Evolutionary conservation across 2,329 filamentous ascomycete genomes (phyloP), one percentile per base, ranked within the genome.

Genomic region (Alternaria triticimaculans): DNA sequence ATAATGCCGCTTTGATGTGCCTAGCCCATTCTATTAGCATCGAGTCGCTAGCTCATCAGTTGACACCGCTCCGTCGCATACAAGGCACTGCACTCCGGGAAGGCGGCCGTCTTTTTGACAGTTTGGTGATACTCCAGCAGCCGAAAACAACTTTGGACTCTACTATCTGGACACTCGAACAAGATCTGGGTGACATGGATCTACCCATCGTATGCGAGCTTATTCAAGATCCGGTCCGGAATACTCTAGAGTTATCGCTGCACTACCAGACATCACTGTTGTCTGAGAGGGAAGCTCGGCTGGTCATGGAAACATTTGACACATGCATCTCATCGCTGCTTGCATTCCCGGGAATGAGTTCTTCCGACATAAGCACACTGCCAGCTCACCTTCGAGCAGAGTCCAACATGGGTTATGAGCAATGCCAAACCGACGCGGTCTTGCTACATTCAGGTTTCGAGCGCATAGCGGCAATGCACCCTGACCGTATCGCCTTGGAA

Each of bases 121-220:
- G 91, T 2, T 80, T 97, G 28, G 82, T 97, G 15, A 87, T 97
- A 53, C 82, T 97, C 11, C 94, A 97, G 74, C 89, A 90, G 46
- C 84, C 87, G 0, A 72, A 83, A 7, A 59, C 67, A 10, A 65
- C 77, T 1, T 75, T 88, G 8, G 81, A 88, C 64, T 28, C 76
- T n/a, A 66, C 72, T 2, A 81, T 88, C 37, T 88, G 87, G 87
- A 80, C 75, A 20, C 71, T 86, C 25, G 72, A 84, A 49, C 77
- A 84, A 10, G 86, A 89, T 50, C 72, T 81, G 54, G 86, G 87
- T 30, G 82, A 86, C 6, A 94, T 94, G 90, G 91, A 93, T 76
- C 82, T 90, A 15, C 92, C 93, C 0, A 77, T 97, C 45, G 90
- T 96, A 12, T 90, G 92, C 65, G 94, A 97, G 75, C 78, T 96